phyloP scores from a whole-genome alignment of 1,284 basidiomycete genomes.

The Inonotus obliquus region DNA sequence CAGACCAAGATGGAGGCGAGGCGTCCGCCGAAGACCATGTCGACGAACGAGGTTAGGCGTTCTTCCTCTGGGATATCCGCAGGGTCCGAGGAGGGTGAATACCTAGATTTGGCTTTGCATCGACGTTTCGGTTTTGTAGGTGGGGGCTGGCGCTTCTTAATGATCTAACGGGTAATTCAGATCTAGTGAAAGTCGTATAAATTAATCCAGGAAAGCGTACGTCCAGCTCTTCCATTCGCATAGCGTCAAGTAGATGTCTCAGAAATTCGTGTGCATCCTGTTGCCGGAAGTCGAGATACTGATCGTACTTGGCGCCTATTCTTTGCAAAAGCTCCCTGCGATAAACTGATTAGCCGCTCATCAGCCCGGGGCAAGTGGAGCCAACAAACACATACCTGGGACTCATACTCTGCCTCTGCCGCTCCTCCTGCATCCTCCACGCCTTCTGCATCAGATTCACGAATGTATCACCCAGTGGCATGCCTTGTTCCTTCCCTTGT shows the following conservation, averaged over 20 bases:
- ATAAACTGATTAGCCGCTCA: constrained; percentile 5
- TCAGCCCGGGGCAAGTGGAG: background rate
- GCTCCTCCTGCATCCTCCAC: constrained; percentile 53
- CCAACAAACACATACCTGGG: constrained; percentile 48
- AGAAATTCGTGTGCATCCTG: constrained; percentile 95
- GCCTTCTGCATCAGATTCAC: constrained; percentile 44
- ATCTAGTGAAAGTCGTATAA: background rate
- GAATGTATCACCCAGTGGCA: constrained; percentile 37
- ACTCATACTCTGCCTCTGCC: constrained; percentile 47
- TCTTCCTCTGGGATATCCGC: constrained; percentile 34
- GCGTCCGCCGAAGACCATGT: constrained; percentile 86
- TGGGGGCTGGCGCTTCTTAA: constrained; percentile 67
- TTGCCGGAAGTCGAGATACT: constrained; percentile 88
- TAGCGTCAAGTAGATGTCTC: constrained; percentile 84
- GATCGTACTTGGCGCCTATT: constrained; percentile 84
- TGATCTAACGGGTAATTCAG: constrained; percentile 44
- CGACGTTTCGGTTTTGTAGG: constrained; percentile 23
- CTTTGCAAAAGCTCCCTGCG: constrained; percentile 53
- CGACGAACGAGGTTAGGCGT: constrained; percentile 68
- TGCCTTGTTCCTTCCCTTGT: constrained; percentile 46
- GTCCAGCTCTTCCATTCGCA: constrained; percentile 93
- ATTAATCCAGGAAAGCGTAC: constrained; percentile 40
- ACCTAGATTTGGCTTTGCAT: background rate
- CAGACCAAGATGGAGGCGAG: constrained; percentile 89
- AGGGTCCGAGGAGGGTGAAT: background rate